Base-by-base conservation (phyloP, 164 flowering plant species). In the Protea cynaroides region DNA sequence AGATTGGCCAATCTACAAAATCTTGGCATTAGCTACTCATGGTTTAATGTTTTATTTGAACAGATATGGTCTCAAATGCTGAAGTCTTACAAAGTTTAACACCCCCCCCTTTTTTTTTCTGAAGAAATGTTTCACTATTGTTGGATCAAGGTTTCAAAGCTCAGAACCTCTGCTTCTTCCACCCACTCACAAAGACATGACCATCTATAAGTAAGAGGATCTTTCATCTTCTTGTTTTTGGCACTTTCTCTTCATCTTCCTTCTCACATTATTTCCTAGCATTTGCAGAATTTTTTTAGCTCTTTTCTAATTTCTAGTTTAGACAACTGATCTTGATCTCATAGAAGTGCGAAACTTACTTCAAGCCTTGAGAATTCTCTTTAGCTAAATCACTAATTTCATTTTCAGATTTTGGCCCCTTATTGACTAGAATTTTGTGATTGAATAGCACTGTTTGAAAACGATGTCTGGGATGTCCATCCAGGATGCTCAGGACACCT, bases 131-230 rank as follows among this genome's bases (percentile, higher is more conserved):
- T 56, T 78, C 88, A 0, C 75, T 93, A 56, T 71, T 93, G 80
- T 73, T 93, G 83, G 97, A 90, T 77, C 83, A 87, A 83, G 88
- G 88, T 62, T 83, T 90, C 58, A 86, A 80, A 80, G 59, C 75
- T 59, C 84, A 84, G 44, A 83, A 83, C 54, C 62, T 70, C 67
- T 86, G 97, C 75, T 77, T 88, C 66, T 93, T 93, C 78, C 98
- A 93, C 65, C 98, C 98, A 50, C 76, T 93, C 24, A 86, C 96
- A 47, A 93, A 93, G 96, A 93, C 58, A 70, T 74, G 65, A 75
- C 98, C 65, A 84, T 91, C 22, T 74, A 96, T 91, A 78, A 84
- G 89, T 80, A 25, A 65, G 21, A n/a, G n/a, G n/a, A 59, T 55
- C 54, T 46, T 19, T 53, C 17, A 58, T 34, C 14, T 5, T 7